Base-by-base conservation (phyloP, 805 yeast species). In the Hanseniaspora mollemarum region DNA sequence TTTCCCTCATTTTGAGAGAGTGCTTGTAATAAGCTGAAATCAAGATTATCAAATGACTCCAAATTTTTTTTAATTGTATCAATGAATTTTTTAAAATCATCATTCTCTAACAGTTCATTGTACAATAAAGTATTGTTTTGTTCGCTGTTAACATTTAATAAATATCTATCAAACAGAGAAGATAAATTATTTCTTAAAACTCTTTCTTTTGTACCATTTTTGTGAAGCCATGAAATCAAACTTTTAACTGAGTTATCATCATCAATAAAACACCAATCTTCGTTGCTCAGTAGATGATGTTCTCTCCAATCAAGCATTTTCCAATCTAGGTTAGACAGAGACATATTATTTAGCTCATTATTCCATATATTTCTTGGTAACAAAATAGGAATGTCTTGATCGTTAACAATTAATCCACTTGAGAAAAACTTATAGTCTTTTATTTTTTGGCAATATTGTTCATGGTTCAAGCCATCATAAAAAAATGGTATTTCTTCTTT, bases 231-330 rank as follows among this genome's bases (percentile, higher is more conserved):
- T n/a, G 65, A 61, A 8, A 80, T 53, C 24, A 88, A 60, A 13
- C 61, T 61, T 1, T 74, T 76, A 29, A 87, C 63, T 36, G 82
- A 81, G n/a, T 72, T 75, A 0, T 73, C 69, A 1, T 61, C 67
- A 56, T 87, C 94, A 56, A 78, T 75, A 57, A 64, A 84, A 50
- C 81, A 75, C 96, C 96, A 87, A 33, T 76, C 75, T 10, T 55
- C 59, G 39, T 74, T 69, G 13, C 71, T 64, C 9, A 79, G 56
- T 21, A 85, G 60, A 5, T 78, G 74, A 51, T 72, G 76, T 1
- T 81, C 76, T 1, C 71, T 67, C 59, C 85, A 95, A 58, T 83
- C 94, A 21, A 81, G 65, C 15, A 77, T 57, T 60, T 84, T 86
- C 42, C 85, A 67, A 59, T 82, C 80, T 16, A 51, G 24, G 28